A percentile compares a stretch with the other conserved stretches of the same genome.
These are phyloP conservation scores for Leccinum pellstonianum DNA, from an alignment of 768 basidiomycete genomes.

Conservation along the genomic window DNA sequence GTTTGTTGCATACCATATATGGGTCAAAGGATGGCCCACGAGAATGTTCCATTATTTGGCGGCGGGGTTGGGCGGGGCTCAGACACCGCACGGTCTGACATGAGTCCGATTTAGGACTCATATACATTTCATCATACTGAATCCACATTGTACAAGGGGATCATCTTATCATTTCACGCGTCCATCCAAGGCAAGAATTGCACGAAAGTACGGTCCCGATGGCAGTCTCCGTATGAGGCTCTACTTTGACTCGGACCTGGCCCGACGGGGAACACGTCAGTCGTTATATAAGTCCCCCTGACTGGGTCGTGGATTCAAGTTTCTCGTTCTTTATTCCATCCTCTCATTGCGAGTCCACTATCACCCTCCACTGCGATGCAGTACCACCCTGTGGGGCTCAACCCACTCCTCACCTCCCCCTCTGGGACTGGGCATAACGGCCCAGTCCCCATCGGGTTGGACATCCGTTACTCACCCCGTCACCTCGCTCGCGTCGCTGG, in stretches of 20 bases:
- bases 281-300: slow-evolving; percentile 17
- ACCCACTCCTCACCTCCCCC: slow-evolving; percentile 17
- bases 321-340: not conserved
- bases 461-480: slow-evolving; percentile 44
- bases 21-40: not conserved
- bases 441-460: slow-evolving; percentile 44
- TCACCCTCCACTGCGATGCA: slow-evolving; percentile 11
- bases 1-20: not conserved
- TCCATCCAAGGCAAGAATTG: slow-evolving; percentile 18
- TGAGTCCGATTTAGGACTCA: slow-evolving; percentile 5
- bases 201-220: slow-evolving; percentile 10
- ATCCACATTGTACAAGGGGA: not conserved
- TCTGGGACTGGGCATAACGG: slow-evolving; percentile 10
- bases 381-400: slow-evolving; percentile 16
- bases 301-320: not conserved
- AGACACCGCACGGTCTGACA: not conserved
- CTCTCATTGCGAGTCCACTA: not conserved
- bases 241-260: not conserved
- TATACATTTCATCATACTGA: not conserved
- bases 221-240: not conserved
- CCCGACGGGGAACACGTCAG: not conserved
- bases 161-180: not conserved
- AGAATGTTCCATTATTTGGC: slow-evolving; percentile 1
- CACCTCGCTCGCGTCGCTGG: slow-evolving; percentile 18
- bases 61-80: slow-evolving; percentile 6